A percentile compares a stretch with the other conserved stretches of the same genome.
These are phyloP conservation scores for Pythium pyrilobum DNA, from an alignment of 352 stramenopile genomes.

Conservation along the genomic window DNA sequence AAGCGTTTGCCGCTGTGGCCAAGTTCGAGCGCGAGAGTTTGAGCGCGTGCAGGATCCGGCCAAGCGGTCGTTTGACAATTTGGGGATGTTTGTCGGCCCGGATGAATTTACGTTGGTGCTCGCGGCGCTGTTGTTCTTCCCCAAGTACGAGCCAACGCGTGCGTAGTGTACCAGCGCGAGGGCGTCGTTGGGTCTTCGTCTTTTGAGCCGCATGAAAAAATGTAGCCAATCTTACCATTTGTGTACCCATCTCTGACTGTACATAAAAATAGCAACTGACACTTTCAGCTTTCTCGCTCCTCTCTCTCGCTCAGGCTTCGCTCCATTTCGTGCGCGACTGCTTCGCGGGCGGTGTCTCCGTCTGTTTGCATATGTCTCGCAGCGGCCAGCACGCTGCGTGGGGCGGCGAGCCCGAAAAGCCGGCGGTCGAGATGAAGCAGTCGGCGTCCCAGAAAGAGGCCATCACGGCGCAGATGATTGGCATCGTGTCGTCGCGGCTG, in stretches of 20 bases:
- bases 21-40: conserved; percentile 14
- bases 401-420: neutral
- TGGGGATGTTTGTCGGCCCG: conserved; percentile 11
- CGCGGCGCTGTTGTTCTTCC: neutral
- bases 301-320: neutral
- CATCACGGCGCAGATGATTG: conserved; percentile 78
- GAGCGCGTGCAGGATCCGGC: neutral
- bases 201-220: neutral
- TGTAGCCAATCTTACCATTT: neutral
- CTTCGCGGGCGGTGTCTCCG: no score
- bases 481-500: conserved; percentile 63
- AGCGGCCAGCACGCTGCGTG: neutral
- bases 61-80: conserved; percentile 1
- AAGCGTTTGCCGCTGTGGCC: neutral
- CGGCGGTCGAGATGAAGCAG: conserved; percentile 27
- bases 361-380: neutral
- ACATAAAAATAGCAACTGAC: neutral
- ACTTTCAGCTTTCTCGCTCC: neutral
- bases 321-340: neutral
- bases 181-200: neutral
- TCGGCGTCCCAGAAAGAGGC: conserved; percentile 70
- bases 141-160: no score
- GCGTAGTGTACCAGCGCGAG: no score
- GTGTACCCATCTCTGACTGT: neutral
- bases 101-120: neutral